phyloP scores from a whole-genome alignment of 768 basidiomycete species.

The Pleurotus ostreatus region DNA sequence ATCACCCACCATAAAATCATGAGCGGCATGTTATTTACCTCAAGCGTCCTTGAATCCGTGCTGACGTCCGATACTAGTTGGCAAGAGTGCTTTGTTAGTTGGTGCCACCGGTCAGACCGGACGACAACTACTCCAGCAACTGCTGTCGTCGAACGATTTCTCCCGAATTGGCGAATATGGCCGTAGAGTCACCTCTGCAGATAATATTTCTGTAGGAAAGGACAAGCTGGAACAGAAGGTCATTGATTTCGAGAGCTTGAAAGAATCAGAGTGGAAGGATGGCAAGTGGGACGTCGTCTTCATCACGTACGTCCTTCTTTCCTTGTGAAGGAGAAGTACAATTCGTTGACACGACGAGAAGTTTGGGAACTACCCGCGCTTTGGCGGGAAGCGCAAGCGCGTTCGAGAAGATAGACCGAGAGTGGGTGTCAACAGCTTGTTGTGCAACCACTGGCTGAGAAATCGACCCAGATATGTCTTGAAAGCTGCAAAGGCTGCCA shows the following conservation, averaged over 20 bases:
- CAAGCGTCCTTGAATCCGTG: too few relatives aligned
- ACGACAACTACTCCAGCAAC: constrained; percentile 52
- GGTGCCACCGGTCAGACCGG: constrained; percentile 76
- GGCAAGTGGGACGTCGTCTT: constrained; percentile 74
- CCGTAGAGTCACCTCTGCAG: constrained; percentile 48
- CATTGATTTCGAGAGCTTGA: constrained; percentile 67
- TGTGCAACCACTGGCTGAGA: too few relatives aligned
- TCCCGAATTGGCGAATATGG: constrained; percentile 68
- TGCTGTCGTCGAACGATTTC: constrained; percentile 55
- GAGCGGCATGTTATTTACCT: too few relatives aligned
- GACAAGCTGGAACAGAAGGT: constrained; percentile 66
- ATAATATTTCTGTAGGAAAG: constrained; percentile 33
- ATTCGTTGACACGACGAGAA: constrained; percentile 13
- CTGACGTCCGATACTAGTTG: not conserved
- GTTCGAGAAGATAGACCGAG: constrained; percentile 76
- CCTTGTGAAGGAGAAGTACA: too few relatives aligned
- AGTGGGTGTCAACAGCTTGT: constrained; percentile 35
- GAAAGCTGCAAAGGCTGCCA: constrained; percentile 65
- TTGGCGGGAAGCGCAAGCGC: constrained; percentile 57
- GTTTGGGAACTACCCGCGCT: constrained; percentile 63
- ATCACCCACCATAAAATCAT: too few relatives aligned
- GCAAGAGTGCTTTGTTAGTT: constrained; percentile 61
- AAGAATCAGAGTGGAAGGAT: constrained; percentile 43
- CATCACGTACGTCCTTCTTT: constrained; percentile 46
- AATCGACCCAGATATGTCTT: constrained; percentile 57